Evolutionary conservation across 106 monocot genomes (phyloP), one percentile per base, ranked within the genome.

Genomic region (Posidonia australis): DNA sequence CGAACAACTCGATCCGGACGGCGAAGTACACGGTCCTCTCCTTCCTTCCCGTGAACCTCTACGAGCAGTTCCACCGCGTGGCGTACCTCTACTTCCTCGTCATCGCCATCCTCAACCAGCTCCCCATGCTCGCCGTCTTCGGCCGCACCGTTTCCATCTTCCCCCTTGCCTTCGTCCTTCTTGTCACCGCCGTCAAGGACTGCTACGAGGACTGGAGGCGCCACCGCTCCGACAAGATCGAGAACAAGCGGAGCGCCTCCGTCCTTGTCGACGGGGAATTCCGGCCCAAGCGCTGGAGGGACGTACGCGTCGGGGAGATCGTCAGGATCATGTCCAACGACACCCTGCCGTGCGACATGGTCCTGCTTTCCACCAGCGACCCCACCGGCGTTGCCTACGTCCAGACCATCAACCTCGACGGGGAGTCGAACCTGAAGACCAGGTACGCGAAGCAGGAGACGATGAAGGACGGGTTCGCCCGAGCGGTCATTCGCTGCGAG

Each of bases 11-110:
- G 20, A 85, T 98, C 67, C 80, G 84, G 23, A 98, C 96, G 36
- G 65, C 71, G 51, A 96, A 96, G 78, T 96, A 96, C 78, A 80
- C 86, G n/a, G 18, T 87, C 26, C 69, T 96, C 68, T 80, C 87
- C 56, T 96, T 96, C 82, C 70, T 96, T 66, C 90, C 90, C 26
- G 80, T 84, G 21, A 96, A 96, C 72, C 82, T 96, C 46, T 96
- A 78, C 79, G 96, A 96, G 78, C 96, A 96, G 69, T 96, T 96
- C 75, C 96, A 84, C 74, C 86, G 96, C 66, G 69, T 82, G 14
- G 96, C 96, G 30, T 96, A 96, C 77, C 44, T 96, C 72, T 96
- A 96, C 77, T 96, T 96, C 78, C 87, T 96, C 55, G 46, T 75
- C 58, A 86, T 96, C 52, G 96, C 86, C 54, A 60, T 90, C 60